phyloP scores from a whole-genome alignment of 495 filamentous ascomycete species.

The Lasiosphaeris hirsuta region DNA sequence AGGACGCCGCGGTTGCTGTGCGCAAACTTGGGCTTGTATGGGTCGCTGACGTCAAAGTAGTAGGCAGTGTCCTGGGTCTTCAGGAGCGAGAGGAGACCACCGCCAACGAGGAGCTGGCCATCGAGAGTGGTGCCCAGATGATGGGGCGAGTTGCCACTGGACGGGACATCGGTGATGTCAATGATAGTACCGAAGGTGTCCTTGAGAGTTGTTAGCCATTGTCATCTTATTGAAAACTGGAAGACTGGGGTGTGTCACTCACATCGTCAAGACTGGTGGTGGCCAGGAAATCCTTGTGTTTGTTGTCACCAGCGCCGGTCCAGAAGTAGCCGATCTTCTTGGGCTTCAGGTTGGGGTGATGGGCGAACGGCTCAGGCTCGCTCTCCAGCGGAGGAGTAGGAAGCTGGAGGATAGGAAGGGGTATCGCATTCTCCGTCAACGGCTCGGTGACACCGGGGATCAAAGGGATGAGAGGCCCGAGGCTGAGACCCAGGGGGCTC shows the following conservation, averaged over 20 bases:
- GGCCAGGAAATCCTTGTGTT: slow-evolving; percentile 59
- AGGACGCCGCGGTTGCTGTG: slow-evolving; percentile 57
- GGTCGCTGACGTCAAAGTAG: slow-evolving; percentile 59
- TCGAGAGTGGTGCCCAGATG: slow-evolving; percentile 56
- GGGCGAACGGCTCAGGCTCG: slow-evolving; percentile 30
- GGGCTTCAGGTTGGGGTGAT: slow-evolving; percentile 56
- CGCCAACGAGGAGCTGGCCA: slow-evolving; percentile 58
- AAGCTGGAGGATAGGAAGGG: slow-evolving; percentile 56
- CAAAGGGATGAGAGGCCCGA: slow-evolving; percentile 56
- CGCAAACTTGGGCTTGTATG: slow-evolving; percentile 55
- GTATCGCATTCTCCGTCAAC: slow-evolving; percentile 46
- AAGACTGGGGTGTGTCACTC: not conserved
- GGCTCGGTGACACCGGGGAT: slow-evolving; percentile 57
- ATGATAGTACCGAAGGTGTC: slow-evolving; percentile 60
- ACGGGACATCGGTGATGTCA: slow-evolving; percentile 57
- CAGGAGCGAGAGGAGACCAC: slow-evolving; percentile 58
- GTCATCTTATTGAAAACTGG: not conserved
- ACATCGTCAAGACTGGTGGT: slow-evolving; percentile 60
- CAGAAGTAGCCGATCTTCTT: slow-evolving; percentile 68
- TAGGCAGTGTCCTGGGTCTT: slow-evolving; percentile 63
- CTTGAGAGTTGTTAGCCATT: slow-evolving; percentile 24
- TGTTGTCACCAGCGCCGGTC: slow-evolving; percentile 58
- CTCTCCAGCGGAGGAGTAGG: slow-evolving; percentile 55
- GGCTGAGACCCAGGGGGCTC: slow-evolving; percentile 23
- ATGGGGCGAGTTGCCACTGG: slow-evolving; percentile 60